Evolutionary conservation across 768 basidiomycete genomes (phyloP).

Genomic region (Dictyophora rubrovolvata): DNA sequence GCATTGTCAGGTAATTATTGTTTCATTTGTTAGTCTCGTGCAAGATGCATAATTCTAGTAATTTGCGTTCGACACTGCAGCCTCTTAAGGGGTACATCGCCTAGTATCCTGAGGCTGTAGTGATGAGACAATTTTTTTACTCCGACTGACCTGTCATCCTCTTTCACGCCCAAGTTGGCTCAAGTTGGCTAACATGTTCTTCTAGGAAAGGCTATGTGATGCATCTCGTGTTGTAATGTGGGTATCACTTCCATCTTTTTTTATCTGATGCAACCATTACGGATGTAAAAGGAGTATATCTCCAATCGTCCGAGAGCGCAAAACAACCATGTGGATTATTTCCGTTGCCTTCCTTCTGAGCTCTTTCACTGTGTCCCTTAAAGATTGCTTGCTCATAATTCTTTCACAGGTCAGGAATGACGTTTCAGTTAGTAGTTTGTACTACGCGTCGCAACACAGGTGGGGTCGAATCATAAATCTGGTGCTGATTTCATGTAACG

Average conservation of each 20-base stretch:
- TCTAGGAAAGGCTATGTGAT: not conserved
- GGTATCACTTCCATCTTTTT: not conserved
- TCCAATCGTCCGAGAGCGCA: slow-evolving; percentile 9
- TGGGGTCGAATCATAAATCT: too few relatives aligned
- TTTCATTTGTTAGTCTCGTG: not conserved
- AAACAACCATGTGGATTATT: slow-evolving; percentile 10
- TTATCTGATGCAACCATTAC: slow-evolving; percentile 7
- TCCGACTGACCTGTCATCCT: slow-evolving; percentile 1
- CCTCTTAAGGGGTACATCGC: slow-evolving; percentile 10
- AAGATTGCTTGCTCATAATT: not conserved
- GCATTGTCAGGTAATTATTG: not conserved
- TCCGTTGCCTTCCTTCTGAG: slow-evolving; percentile 12
- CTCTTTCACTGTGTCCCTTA: not conserved
- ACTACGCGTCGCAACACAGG: too few relatives aligned
- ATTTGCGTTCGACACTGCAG: slow-evolving; percentile 9
- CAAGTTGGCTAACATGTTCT: not conserved
- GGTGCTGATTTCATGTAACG: too few relatives aligned
- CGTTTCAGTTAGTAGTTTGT: not conserved
- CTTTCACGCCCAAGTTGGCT: not conserved
- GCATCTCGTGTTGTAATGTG: not conserved
- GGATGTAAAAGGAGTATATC: slow-evolving; percentile 9
- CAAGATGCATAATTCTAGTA: slow-evolving; percentile 7
- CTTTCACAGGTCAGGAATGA: not conserved
- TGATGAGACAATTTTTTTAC: slow-evolving; percentile 8
- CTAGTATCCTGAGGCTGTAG: slow-evolving; percentile 9